A percentile compares a stretch with the other conserved stretches of the same genome.
Evolutionary conservation across 2,329 filamentous ascomycete species (phyloP).

Genomic region (Escovopsis sp.): DNA sequence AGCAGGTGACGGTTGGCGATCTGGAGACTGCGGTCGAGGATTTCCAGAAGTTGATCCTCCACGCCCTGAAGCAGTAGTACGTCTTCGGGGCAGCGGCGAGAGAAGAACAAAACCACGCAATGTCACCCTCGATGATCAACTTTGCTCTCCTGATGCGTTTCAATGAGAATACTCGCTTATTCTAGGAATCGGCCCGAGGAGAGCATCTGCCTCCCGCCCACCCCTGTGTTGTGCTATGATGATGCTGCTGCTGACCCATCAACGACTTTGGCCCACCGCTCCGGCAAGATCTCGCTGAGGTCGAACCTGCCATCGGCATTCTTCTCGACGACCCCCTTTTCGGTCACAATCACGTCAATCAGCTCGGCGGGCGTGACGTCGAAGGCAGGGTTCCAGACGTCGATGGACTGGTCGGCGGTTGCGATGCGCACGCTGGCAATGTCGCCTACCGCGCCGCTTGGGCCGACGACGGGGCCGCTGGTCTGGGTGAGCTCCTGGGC

Average conservation of each 20-base stretch:
- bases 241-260: slow-evolving; percentile 1
- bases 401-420: slow-evolving; percentile 63
- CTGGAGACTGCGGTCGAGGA: slow-evolving; percentile 65
- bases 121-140: too few species aligned
- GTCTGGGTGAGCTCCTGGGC: slow-evolving; percentile 71
- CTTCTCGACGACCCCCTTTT: slow-evolving; percentile 77
- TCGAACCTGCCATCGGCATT: slow-evolving; percentile 54
- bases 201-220: too few species aligned
- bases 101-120: not conserved
- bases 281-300: slow-evolving; percentile 40
- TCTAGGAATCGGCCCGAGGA: too few species aligned
- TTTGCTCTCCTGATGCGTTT: too few species aligned
- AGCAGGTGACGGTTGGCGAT: slow-evolving; percentile 61
- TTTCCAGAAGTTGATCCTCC: slow-evolving; percentile 56
- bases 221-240: not conserved
- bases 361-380: slow-evolving; percentile 81
- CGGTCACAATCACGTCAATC: slow-evolving; percentile 90
- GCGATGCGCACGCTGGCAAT: slow-evolving; percentile 55
- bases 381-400: slow-evolving; percentile 94
- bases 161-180: too few species aligned
- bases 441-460: slow-evolving; percentile 49
- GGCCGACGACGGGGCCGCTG: slow-evolving; percentile 55
- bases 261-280: slow-evolving; percentile 31
- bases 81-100: not conserved
- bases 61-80: slow-evolving; percentile 28